These are phyloP conservation scores for Ogataea angusta DNA, from an alignment of 805 yeast genomes.

Conservation along the genomic window DNA sequence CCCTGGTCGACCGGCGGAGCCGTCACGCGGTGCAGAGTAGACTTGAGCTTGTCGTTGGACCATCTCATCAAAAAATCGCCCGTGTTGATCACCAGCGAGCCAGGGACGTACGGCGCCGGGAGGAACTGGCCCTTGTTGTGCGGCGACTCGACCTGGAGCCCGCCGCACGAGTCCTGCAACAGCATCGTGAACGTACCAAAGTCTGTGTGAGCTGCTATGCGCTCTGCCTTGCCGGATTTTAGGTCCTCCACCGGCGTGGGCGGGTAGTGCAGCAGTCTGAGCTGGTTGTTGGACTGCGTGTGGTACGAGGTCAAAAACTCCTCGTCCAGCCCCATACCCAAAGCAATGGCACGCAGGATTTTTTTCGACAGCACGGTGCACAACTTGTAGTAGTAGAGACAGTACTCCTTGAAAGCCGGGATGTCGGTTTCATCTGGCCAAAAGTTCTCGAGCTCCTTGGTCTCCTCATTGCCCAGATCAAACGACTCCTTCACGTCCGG, in stretches of 20 bases:
- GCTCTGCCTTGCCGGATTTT: constrained; percentile 27
- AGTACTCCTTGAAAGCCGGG: constrained; percentile 28
- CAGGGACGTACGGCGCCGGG: constrained; percentile 28
- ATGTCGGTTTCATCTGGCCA: constrained; percentile 26
- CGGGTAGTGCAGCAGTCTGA: constrained; percentile 35
- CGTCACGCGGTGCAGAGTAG: constrained; percentile 40
- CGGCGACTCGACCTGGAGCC: constrained; percentile 36
- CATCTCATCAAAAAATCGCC: constrained; percentile 39
- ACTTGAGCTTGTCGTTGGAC: constrained; percentile 37
- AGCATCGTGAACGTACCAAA: constrained; percentile 36
- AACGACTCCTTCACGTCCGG: constrained; percentile 36
- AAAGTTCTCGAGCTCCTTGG: constrained; percentile 17
- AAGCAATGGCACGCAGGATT: constrained; percentile 27
- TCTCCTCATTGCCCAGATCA: constrained; percentile 29
- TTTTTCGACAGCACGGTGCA: constrained; percentile 26
- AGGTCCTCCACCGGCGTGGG: constrained; percentile 29
- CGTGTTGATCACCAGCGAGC: constrained; percentile 37
- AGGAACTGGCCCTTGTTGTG: constrained; percentile 30
- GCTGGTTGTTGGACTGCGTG: constrained; percentile 28
- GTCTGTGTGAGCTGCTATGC: constrained; percentile 42
- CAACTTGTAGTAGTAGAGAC: constrained; percentile 15
- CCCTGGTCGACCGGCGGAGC: constrained; percentile 24
- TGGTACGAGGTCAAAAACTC: constrained; percentile 27
- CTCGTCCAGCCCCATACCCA: constrained; percentile 30
- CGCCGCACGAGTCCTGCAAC: constrained; percentile 36